These are phyloP conservation scores for Leccinum pachyderme DNA, from an alignment of 1,284 basidiomycete species.

Conservation along the genomic window DNA sequence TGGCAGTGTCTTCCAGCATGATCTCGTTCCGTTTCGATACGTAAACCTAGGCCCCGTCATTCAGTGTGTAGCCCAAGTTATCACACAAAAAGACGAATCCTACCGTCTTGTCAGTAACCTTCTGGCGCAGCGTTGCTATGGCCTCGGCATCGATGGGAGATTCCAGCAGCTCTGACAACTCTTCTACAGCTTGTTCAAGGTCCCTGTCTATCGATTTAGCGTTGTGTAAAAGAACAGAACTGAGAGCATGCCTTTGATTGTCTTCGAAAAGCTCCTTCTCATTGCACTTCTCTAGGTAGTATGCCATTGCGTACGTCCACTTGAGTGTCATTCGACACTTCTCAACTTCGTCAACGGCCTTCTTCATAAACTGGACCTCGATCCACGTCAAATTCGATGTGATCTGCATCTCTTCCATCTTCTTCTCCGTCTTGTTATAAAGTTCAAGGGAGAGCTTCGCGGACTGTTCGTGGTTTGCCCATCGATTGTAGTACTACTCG, in stretches of 20 bases:
- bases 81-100: constrained; percentile 28
- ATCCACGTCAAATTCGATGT: constrained; percentile 94
- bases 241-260: constrained; percentile 74
- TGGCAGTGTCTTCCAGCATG: constrained; percentile 90
- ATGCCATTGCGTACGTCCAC: constrained; percentile 99
- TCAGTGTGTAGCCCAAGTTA: background rate
- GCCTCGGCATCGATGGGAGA: constrained; percentile 84
- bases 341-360: constrained; percentile 89
- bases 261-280: constrained; percentile 97
- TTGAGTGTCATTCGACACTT: constrained; percentile 95
- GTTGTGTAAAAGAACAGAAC: background rate
- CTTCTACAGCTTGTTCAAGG: constrained; percentile 92
- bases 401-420: constrained; percentile 99
- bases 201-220: constrained; percentile 53
- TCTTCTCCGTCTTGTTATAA: constrained; percentile 95
- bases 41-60: constrained; percentile 62
- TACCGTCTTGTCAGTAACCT: constrained; percentile 93
- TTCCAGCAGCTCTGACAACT: constrained; percentile 90
- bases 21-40: constrained; percentile 96
- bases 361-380: constrained; percentile 98
- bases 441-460: constrained; percentile 93
- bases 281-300: constrained; percentile 87
- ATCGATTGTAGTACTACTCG: constrained; percentile 91
- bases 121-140: constrained; percentile 82
- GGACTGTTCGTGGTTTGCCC: constrained; percentile 98